A percentile compares a stretch with the other conserved stretches of the same genome.
phyloP scores from a whole-genome alignment of 1,139 yeast species.

The Candida sanyaensis region DNA sequence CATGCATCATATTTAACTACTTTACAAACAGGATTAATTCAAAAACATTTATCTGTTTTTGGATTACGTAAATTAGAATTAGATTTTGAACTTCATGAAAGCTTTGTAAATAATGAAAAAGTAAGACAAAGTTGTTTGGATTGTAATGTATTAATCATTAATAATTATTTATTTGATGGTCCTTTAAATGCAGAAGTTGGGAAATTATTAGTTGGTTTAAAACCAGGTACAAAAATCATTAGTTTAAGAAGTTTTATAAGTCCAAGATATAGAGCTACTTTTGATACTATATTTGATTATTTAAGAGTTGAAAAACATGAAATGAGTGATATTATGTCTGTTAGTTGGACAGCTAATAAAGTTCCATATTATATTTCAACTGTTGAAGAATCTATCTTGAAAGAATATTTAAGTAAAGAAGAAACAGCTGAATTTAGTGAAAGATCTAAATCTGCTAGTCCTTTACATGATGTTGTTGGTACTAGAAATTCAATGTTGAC shows the following conservation, averaged over 20 bases:
- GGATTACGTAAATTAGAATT: conserved; percentile 64
- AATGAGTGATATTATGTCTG: conserved; percentile 67
- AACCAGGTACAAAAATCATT: conserved; percentile 76
- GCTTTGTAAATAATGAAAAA: conserved; percentile 66
- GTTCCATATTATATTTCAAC: conserved; percentile 81
- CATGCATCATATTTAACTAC: conserved; percentile 74
- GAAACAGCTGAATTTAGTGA: conserved; percentile 8
- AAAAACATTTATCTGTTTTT: conserved; percentile 56
- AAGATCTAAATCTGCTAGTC: conserved; percentile 9
- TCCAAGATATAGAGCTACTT: conserved; percentile 54
- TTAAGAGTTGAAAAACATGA: conserved; percentile 64
- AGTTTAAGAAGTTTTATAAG: conserved; percentile 75
- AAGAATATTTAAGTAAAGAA: conserved; percentile 25
- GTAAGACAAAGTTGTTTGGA: conserved; percentile 56
- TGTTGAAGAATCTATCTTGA: conserved; percentile 47
- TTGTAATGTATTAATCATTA: conserved; percentile 75
- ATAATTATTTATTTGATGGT: conserved; percentile 82
- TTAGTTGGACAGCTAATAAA: conserved; percentile 89
- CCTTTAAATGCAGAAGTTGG: conserved; percentile 70
- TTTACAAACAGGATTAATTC: conserved; percentile 59
- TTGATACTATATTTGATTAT: conserved; percentile 62
- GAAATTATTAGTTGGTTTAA: conserved; percentile 59
- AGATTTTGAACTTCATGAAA: conserved; percentile 62
- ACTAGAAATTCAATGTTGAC: conserved; percentile 2
- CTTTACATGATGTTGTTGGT: not conserved